These are phyloP conservation scores for Kodamaea sp. DNA, from an alignment of 1,139 yeast genomes.

Conservation along the genomic window DNA sequence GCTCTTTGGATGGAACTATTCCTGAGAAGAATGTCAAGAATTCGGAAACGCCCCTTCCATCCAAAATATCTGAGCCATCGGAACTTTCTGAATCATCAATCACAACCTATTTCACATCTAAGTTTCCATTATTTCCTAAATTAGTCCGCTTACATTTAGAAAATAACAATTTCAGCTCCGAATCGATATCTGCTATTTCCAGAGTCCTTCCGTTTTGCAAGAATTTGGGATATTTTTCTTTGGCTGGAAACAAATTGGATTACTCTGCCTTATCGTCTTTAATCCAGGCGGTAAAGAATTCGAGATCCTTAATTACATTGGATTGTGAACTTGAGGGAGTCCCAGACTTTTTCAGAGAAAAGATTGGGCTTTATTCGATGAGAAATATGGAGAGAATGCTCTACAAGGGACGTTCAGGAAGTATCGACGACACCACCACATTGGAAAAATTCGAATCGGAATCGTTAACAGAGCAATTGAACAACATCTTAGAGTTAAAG, in stretches of 20 bases:
- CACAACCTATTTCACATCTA: slow-evolving; percentile 46
- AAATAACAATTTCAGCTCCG: slow-evolving; percentile 51
- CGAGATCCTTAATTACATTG: slow-evolving; percentile 39
- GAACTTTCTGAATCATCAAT: slow-evolving; percentile 22
- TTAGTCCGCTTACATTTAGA: slow-evolving; percentile 63
- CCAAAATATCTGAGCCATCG: neutral
- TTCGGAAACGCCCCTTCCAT: neutral
- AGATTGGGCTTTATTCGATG: slow-evolving; percentile 67
- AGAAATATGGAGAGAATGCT: slow-evolving; percentile 62
- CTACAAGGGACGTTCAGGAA: slow-evolving; percentile 12
- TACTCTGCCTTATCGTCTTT: slow-evolving; percentile 39
- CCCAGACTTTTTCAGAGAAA: slow-evolving; percentile 51
- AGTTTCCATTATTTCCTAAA: slow-evolving; percentile 59
- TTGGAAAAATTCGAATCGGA: slow-evolving; percentile 12
- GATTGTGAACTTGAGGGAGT: slow-evolving; percentile 42
- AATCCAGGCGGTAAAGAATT: slow-evolving; percentile 43
- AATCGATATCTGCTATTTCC: slow-evolving; percentile 54
- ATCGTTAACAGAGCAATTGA: slow-evolving; percentile 41
- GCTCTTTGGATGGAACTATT: neutral
- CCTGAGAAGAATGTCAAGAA: neutral
- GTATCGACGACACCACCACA: slow-evolving; percentile 29
- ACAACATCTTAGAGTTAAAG: slow-evolving; percentile 38
- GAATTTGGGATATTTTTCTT: slow-evolving; percentile 56
- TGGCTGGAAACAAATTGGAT: slow-evolving; percentile 61
- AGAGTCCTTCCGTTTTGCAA: slow-evolving; percentile 64